phyloP scores from a whole-genome alignment of 371 early-diverging fungal genomes.

The Mucor velutinosus region DNA sequence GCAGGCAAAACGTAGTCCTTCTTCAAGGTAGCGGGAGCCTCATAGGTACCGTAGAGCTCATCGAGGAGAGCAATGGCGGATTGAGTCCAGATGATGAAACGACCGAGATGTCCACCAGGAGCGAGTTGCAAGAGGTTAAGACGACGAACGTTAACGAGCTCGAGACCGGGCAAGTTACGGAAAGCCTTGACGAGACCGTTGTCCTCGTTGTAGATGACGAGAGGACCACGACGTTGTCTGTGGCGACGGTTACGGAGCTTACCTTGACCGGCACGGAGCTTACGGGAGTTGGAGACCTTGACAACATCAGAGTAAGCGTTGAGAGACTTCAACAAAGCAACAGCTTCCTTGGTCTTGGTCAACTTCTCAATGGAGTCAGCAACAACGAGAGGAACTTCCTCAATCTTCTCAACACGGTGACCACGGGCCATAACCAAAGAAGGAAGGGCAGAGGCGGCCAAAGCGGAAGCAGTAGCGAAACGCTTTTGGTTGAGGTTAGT shows the following conservation, averaged over 20 bases:
- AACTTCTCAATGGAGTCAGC: conserved; percentile 81
- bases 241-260: conserved; percentile 99
- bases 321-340: conserved; percentile 90
- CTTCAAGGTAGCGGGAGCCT: conserved; percentile 84
- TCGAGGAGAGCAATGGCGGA: conserved; percentile 95
- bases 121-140: conserved; percentile 98
- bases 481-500: conserved; percentile 98
- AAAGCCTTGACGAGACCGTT: conserved; percentile 97
- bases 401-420: conserved; percentile 95
- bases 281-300: conserved; percentile 97
- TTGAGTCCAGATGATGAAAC: conserved; percentile 99
- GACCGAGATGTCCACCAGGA: conserved; percentile 99
- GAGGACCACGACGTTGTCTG: conserved; percentile 97
- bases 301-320: conserved; percentile 96
- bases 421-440: conserved; percentile 98
- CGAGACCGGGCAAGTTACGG: conserved; percentile 99
- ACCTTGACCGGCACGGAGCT: conserved; percentile 98
- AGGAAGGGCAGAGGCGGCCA: conserved; percentile 98
- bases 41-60: conserved; percentile 93
- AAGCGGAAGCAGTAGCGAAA: conserved; percentile 97
- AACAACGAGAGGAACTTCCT: conserved; percentile 98
- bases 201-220: conserved; percentile 97
- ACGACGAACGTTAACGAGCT: conserved; percentile 89
- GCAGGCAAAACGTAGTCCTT: conserved; percentile 94
- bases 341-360: conserved; percentile 97